Base-by-base conservation (phyloP, 257 asterid genomes). In the Lycium barbarum region DNA sequence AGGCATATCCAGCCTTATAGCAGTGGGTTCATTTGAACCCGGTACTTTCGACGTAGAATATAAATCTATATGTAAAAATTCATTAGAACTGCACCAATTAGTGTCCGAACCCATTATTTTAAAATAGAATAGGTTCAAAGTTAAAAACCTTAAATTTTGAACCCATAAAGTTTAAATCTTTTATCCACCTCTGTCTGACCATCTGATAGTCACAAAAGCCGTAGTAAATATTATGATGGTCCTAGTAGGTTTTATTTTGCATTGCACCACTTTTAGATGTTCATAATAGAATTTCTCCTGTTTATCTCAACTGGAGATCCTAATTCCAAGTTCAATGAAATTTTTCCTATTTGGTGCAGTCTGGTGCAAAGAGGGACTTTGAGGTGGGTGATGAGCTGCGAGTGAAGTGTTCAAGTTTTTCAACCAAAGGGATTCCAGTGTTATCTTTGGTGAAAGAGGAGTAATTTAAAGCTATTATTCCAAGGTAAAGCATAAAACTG, bases 381-480 rank as follows among this genome's bases (percentile, higher is more conserved):
- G 89, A 72, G 84, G 89, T 93, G 17, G 98, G 99, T 10, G 97
- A 97, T 61, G 92, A 90, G 89, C 68, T 97, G 74, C 88, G 20
- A 54, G 97, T 94, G 65, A 91, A 87, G 88, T 95, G 98, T 85
- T 82, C 88, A 43, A 94, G 98, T 86, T 97, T 97, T 92, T 93
- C 97, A 8, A 88, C 86, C 91, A 95, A 93, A 90, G 98, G 99
- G 83, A 85, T 95, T 86, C 99, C 99, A 18, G 94, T 97, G 62
- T 86, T 95, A 93, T 84, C 97, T 66, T 72, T 93, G 93, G 89
- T 88, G 84, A 86, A 88, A 83, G 82, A 85, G 68, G 87, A 89
- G 87, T 85, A 54, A 51, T 45, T 35, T n/a, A 61, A 62, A 43
- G 20, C 61, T 20, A 20, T 26, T 63, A 3, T 45, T 22, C 84